These are phyloP conservation scores for Camelina neglecta DNA, from an alignment of 345 rosid species.

Conservation along the genomic window DNA sequence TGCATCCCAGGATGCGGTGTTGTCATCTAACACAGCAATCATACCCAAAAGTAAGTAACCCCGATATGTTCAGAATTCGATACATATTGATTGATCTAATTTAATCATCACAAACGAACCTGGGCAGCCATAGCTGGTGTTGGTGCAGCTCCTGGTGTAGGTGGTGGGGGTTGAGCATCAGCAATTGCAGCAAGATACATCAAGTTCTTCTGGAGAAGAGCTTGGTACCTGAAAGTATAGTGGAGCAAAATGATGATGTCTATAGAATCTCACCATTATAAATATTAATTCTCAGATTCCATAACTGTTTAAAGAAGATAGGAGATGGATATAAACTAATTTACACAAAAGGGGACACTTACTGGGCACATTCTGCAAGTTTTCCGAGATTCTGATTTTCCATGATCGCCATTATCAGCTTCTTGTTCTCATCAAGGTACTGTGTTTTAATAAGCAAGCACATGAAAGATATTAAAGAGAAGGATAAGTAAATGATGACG, in stretches of 20 bases:
- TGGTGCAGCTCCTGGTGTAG: constrained; percentile 44
- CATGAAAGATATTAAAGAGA: not conserved
- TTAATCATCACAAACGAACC: constrained; percentile 42
- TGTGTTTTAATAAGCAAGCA: constrained; percentile 49
- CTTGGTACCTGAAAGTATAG: constrained; percentile 66
- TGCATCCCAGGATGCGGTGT: constrained; percentile 77
- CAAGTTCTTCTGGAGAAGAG: constrained; percentile 88
- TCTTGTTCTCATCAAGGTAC: constrained; percentile 97
- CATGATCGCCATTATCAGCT: constrained; percentile 87
- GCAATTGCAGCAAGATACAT: constrained; percentile 99
- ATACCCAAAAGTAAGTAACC: constrained; percentile 10
- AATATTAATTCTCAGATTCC: not conserved
- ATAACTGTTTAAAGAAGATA: not conserved
- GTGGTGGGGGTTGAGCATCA: constrained; percentile 94
- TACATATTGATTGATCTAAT: not conserved
- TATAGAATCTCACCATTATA: not conserved
- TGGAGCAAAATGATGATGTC: not conserved
- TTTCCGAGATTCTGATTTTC: constrained; percentile 95
- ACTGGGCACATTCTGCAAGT: constrained; percentile 93
- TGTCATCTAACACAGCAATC: constrained; percentile 64
- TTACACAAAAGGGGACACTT: constrained; percentile 39
- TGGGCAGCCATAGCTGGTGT: constrained; percentile 70
- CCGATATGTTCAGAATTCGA: not conserved
- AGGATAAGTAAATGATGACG: constrained; percentile 17
- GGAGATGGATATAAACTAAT: not conserved